Conservation (phyloP, 164 flowering plant species). For the Magnolia changhungtana region DNA sequence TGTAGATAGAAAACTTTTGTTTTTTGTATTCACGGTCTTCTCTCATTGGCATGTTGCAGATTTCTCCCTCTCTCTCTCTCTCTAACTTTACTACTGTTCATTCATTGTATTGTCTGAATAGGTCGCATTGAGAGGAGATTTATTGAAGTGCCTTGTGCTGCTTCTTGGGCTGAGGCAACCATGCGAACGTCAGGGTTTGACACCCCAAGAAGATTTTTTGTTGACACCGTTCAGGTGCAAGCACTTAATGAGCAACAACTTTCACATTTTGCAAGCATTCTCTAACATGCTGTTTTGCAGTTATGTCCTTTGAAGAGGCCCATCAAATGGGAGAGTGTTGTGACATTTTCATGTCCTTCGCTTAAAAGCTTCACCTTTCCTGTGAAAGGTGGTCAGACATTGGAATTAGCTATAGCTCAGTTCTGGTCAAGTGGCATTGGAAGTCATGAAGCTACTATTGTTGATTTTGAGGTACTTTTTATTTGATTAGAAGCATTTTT, state of each 20-base stretch:
- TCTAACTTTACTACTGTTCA: not conserved
- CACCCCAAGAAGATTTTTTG: constrained; percentile 73
- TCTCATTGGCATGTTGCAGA: too few relatives aligned
- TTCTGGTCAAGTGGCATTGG: constrained; percentile 98
- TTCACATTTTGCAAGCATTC: not conserved
- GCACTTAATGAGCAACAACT: not conserved
- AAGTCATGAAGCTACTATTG: constrained; percentile 66
- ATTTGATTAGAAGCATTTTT: not conserved
- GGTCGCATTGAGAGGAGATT: constrained; percentile 84
- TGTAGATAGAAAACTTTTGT: too few relatives aligned
- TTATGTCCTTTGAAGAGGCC: constrained; percentile 85
- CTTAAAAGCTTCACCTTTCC: constrained; percentile 67
- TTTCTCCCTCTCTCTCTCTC: too few relatives aligned
- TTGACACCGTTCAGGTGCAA: constrained; percentile 84
- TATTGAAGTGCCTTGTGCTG: constrained; percentile 81
- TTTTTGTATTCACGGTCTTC: too few relatives aligned
- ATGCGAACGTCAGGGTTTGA: constrained; percentile 81
- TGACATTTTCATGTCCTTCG: constrained; percentile 75
- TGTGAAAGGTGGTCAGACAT: constrained; percentile 77
- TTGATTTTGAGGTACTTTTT: constrained; percentile 77
- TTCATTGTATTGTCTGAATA: constrained; percentile 18
- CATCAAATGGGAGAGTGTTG: constrained; percentile 77
- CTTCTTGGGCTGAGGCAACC: constrained; percentile 89
- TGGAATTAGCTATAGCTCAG: constrained; percentile 91
- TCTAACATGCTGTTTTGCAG: constrained; percentile 33